These are phyloP conservation scores for Lipomyces lipofer DNA, from an alignment of 805 yeast genomes.

Conservation along the genomic window DNA sequence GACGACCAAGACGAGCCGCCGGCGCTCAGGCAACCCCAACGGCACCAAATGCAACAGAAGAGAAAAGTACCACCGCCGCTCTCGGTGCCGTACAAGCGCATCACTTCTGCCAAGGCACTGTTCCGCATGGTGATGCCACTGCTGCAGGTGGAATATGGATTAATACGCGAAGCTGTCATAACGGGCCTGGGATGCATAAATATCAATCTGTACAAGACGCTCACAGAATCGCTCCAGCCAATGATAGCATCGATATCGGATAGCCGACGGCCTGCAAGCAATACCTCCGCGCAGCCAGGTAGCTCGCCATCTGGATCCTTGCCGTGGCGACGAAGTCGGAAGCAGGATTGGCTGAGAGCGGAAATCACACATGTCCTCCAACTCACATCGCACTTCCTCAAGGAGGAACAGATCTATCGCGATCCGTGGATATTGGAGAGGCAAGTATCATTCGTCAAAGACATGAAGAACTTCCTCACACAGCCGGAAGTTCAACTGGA, in stretches of 20 bases:
- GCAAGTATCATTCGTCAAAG: constrained; percentile 61
- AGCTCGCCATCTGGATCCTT: constrained; percentile 15
- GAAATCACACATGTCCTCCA: constrained; percentile 78
- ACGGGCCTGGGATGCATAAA: constrained; percentile 86
- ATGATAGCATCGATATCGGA: constrained; percentile 13
- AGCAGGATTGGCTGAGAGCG: constrained; percentile 51
- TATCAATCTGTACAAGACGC: constrained; percentile 80
- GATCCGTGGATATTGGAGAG: constrained; percentile 72
- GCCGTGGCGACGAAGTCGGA: constrained; percentile 26
- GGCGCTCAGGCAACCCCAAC: constrained; percentile 72
- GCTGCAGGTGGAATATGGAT: constrained; percentile 64
- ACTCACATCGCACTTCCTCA: constrained; percentile 64
- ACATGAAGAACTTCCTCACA: constrained; percentile 60
- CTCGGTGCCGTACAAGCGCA: constrained; percentile 53
- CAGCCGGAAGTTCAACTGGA: constrained; percentile 59
- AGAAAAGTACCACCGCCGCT: constrained; percentile 17
- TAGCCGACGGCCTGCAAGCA: background rate
- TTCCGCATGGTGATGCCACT: constrained; percentile 86
- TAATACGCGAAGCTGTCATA: constrained; percentile 83
- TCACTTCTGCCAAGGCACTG: constrained; percentile 87
- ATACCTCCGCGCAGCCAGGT: background rate
- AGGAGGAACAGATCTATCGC: constrained; percentile 50
- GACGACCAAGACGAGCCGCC: constrained; percentile 68
- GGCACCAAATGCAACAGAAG: constrained; percentile 49
- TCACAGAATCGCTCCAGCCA: constrained; percentile 52